phyloP scores from a whole-genome alignment of 2,329 filamentous ascomycete species.

The Cryphonectria nitschkei region DNA sequence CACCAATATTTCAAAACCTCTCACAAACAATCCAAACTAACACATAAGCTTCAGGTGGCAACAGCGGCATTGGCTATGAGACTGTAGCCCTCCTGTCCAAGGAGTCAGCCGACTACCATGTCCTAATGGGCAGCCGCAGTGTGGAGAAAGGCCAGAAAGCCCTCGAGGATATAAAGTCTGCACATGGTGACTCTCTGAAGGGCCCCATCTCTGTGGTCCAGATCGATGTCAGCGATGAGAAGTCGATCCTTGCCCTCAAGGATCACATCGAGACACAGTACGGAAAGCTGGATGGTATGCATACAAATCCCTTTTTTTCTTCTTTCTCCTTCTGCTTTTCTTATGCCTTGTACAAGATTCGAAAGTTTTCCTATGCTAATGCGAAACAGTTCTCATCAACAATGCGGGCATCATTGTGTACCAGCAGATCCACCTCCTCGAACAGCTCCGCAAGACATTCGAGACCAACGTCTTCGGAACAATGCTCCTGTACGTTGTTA shows the following conservation, averaged over 20 bases:
- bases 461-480: slow-evolving; percentile 13
- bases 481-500: slow-evolving; percentile 9
- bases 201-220: slow-evolving; percentile 38
- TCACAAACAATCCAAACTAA: not conserved
- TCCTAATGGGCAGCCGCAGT: slow-evolving; percentile 17
- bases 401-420: slow-evolving; percentile 8
- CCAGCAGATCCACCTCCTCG: not conserved
- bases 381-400: not conserved
- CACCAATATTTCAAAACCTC: not conserved
- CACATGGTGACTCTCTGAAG: slow-evolving; percentile 1
- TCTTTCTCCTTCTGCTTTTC: not conserved
- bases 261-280: slow-evolving; percentile 54
- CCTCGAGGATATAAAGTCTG: slow-evolving; percentile 4
- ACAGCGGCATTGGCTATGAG: slow-evolving; percentile 52
- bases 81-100: slow-evolving; percentile 33
- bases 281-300: slow-evolving; percentile 49
- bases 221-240: slow-evolving; percentile 63
- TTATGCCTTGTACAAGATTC: not conserved
- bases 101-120: slow-evolving; percentile 15
- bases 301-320: not conserved
- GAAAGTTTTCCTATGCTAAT: not conserved
- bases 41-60: slow-evolving; percentile 39
- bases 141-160: slow-evolving; percentile 17
- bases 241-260: slow-evolving; percentile 57
- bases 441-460: slow-evolving; percentile 7